phyloP scores from a whole-genome alignment of 371 early-diverging fungal genomes.

The Phascolomyces articulosus region DNA sequence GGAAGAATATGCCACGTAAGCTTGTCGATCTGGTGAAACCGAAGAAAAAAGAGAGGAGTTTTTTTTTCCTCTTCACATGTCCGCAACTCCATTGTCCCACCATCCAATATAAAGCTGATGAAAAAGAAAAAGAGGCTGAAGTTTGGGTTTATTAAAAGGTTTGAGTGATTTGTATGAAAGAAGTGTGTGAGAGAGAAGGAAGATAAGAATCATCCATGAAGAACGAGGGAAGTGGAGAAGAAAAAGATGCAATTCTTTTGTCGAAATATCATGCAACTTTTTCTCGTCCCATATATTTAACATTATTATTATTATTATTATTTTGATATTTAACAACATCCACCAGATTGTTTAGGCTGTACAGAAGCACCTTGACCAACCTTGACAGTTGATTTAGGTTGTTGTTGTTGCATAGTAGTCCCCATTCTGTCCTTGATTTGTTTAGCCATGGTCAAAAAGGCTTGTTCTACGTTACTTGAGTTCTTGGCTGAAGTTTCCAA shows the following conservation, averaged over 20 bases:
- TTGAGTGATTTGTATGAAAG: too few relatives aligned
- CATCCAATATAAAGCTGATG: background rate
- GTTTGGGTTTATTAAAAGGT: too few relatives aligned
- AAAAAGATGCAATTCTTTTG: too few relatives aligned
- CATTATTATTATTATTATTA: too few relatives aligned
- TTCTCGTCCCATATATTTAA: too few relatives aligned
- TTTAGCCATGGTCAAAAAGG: slow-evolving; percentile 94
- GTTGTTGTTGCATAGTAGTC: slow-evolving; percentile 31
- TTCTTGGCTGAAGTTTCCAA: slow-evolving; percentile 95
- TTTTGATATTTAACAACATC: slow-evolving; percentile 41
- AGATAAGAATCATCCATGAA: too few relatives aligned
- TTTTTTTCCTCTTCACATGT: background rate
- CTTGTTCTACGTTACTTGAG: slow-evolving; percentile 93
- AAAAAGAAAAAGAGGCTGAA: background rate
- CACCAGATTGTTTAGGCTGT: slow-evolving; percentile 46
- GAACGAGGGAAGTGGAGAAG: too few relatives aligned
- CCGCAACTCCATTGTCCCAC: background rate
- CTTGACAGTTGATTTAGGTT: slow-evolving; percentile 48
- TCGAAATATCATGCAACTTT: too few relatives aligned
- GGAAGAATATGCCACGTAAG: background rate
- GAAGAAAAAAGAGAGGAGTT: too few relatives aligned
- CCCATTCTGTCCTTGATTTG: slow-evolving; percentile 74
- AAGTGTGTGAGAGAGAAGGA: too few relatives aligned
- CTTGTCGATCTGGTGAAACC: slow-evolving; percentile 6
- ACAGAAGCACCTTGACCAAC: slow-evolving; percentile 49